Base-by-base conservation (phyloP, 257 asterid genomes). In the Thymus quinquecostatus region DNA sequence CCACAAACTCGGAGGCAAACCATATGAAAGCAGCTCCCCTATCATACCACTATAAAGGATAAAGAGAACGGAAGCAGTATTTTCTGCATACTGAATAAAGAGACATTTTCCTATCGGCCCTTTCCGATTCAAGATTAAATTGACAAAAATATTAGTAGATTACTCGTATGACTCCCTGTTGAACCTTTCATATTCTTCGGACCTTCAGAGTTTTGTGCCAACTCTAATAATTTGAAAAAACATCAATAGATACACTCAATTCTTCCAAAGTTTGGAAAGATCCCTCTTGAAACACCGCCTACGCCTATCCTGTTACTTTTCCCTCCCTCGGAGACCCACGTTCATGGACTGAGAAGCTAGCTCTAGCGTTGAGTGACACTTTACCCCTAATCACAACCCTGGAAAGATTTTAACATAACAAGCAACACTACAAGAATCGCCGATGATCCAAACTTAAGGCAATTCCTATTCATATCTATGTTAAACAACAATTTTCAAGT, bases 11-110 rank as follows among this genome's bases (percentile, higher is more conserved):
- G 21, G 44, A 11, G 60, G 48, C 38, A 53, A 72, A 4, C 34
- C 72, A 72, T 44, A 33, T 27, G 57, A 71, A 36, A 53, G 40
- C 47, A 43, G 9, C 29, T 43, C 43, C 59, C n/a, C 21, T 9
- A 38, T 40, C 40, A 55, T 3, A 48, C 40, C 61, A 53, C 65
- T 9, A 51, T 30, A 34, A 10, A 32, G 57, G 40, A 48, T 38
- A 66, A 57, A 5, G 29, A 58, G 56, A 57, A 40, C 33, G 9
- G 7, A 40, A 50, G 21, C 48, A 10, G 1, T 33, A 41, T 40
- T 49, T 49, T 58, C 7, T 1, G 10, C 60, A 29, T 21, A 49
- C 8, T 0, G n/a, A 2, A 1, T 5, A 30, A 48, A 14, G 53
- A 57, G 40, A 47, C 6, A 50, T 10, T 43, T 40, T 14, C 70